Evolutionary conservation across 768 basidiomycete species (phyloP), one percentile per base, ranked within the genome.

Genomic region (Suillus subaureus): DNA sequence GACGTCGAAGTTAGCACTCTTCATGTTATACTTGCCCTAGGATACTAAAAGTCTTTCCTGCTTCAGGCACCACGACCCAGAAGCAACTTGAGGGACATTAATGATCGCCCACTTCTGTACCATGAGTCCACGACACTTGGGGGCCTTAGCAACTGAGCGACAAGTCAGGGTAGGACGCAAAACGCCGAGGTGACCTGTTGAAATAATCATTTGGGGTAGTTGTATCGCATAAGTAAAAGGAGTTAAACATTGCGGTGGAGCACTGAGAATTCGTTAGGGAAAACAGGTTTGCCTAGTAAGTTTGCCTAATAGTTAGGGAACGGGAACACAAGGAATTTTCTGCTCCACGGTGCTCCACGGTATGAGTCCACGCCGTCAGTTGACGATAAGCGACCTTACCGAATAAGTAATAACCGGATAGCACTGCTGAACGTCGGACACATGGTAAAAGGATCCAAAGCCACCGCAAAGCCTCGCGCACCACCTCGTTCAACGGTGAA

Each of bases 91-190:
- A 37, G 2, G 56, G 37, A 39, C 23, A 58, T 39, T 5, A 23
- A 57, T 39, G 35, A 42, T 60, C 58, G 40, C 15, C 40, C 58
- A 28, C 39, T 58, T 40, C 57, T 40, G 57, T 23, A 40, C 57
- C 15, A 26, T 15, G 57, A 39, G n/a, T 47, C 11, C 45, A 11
- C 45, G n/a, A 47, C n/a, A n/a, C 45, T n/a, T 23, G 12, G 23
- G n/a, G 47, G 47, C 47, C 47, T 15, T 13, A 49, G 47, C 26
- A 18, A 18, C 31, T 18, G 7, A 31, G 52, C 18, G 31, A 54
- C 52, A 54, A 21, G 18, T 21, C 11, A 28, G 18, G 52, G 26
- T 26, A 28, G 12, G 12, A 9, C 39, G 39, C 16, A 39, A 58
- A 40, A 58, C 57, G 39, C 39, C 57, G 57, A 39, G 9, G 39